Percentiles rank a stretch among this genome's conserved stretches.
These are phyloP conservation scores for Trichoderma brevicompactum DNA, from an alignment of 2,329 filamentous ascomycete species.

Conservation along the genomic window DNA sequence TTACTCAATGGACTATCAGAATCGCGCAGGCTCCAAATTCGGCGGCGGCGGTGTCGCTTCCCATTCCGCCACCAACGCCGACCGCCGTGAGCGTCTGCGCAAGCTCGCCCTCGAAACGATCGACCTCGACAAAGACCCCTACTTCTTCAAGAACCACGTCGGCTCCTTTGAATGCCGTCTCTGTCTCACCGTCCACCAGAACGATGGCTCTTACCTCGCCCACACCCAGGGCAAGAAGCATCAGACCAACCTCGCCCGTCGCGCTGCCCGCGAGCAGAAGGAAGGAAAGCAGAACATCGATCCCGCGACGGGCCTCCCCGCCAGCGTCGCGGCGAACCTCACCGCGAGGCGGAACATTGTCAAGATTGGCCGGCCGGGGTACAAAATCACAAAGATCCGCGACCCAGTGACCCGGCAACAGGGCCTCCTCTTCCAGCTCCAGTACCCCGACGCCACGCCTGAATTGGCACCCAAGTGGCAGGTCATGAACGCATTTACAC, in stretches of 20 bases:
- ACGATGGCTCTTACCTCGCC: constrained; percentile 97
- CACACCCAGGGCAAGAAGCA: constrained; percentile 99
- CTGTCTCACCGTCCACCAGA: constrained; percentile 96
- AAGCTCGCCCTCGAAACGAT: constrained; percentile 99
- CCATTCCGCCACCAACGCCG: constrained; percentile 89
- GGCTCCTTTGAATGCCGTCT: constrained; percentile 97
- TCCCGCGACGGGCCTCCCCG: constrained; percentile 69
- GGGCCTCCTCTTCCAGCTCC: constrained; percentile 91
- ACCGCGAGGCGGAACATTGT: constrained; percentile 74
- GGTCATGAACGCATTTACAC: constrained; percentile 97
- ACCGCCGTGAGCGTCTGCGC: constrained; percentile 93
- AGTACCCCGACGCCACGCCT: constrained; percentile 86
- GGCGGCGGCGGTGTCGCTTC: constrained; percentile 97
- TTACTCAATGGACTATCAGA: constrained; percentile 73
- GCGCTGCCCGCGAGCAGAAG: constrained; percentile 93
- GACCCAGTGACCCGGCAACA: constrained; percentile 88
- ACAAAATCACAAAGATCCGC: constrained; percentile 95
- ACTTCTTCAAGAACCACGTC: constrained; percentile 99
- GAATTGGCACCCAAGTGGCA: constrained; percentile 81
- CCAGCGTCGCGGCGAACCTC: constrained; percentile 76
- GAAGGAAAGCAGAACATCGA: constrained; percentile 76
- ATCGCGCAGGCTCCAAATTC: constrained; percentile 96
- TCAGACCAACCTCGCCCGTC: constrained; percentile 94
- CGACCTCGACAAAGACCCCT: constrained; percentile 98
- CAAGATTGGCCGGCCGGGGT: constrained; percentile 94